Base-by-base conservation (phyloP, 805 yeast species). In the Candida berthetii region DNA sequence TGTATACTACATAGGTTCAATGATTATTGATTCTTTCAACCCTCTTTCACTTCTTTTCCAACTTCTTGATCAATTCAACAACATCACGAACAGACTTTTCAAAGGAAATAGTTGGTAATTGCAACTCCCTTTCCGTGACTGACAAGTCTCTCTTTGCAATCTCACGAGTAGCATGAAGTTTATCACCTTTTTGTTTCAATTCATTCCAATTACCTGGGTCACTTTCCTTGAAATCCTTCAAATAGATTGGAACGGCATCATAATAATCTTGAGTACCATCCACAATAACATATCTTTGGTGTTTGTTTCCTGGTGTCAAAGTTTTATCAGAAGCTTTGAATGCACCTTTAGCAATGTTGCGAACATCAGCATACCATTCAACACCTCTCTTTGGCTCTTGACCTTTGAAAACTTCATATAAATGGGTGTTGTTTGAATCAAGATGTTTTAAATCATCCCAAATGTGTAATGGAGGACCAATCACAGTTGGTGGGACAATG, bases 331-430 rank as follows among this genome's bases (percentile, higher is more conserved):
- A 25, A 10, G 43, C 46, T 37, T 40, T 39, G 15, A 34, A 38
- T 24, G 43, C 41, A 19, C 36, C 46, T 18, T 29, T 25, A 4
- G 46, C 46, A 34, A 42, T 37, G 31, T 25, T 39, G 17, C 43
- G 31, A 22, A 42, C 45, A 42, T 42, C 45, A 6, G 43, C 45
- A 24, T 25, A 42, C 43, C 45, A 42, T 31, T 42, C 45, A 34
- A 40, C 34, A 15, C 31, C n/a, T 19, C 43, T 27, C 6, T 19
- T 24, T 19, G 43, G 43, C 11, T 18, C 13, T 11, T 25, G 18
- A 1, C 43, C 46, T 19, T 29, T 22, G 20, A 37, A 40, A 10
- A 43, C 15, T 2, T 25, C 18, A 22, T 37, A 34, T 2, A 42
- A 11, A 15, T 31, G 27, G 2, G 5, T 4, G 9, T 43, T 43